Base-by-base conservation (phyloP, 176 grass and related monocot species). In the Musa schizocarpa region DNA sequence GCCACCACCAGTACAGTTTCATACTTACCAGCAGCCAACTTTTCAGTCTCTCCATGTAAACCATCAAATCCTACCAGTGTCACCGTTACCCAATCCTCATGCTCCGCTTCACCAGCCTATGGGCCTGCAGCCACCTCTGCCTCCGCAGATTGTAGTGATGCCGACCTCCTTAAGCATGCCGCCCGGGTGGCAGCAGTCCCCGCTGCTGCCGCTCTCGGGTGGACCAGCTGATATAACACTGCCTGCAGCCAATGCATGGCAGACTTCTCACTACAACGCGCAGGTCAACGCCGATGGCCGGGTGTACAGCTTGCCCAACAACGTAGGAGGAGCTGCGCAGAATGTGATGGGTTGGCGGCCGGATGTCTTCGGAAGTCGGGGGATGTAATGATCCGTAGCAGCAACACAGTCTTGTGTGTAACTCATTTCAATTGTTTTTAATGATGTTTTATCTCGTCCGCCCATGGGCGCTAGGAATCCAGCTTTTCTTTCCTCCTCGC, bases 141-240 rank as follows among this genome's bases (percentile, higher is more conserved):
- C 50, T 1, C 68, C 67, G 50, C 67, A 71, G 11, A 21, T 71
- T 3, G 53, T 9, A 14, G 50, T 76, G 74, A 61, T 76, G 54
- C 29, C 54, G 1, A 19, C 23, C 25, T 2, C 55, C 14, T 48
- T 61, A 13, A 50, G 26, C 25, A 23, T 72, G 22, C 71, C 70
- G 29, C 70, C 68, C 55, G 57, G 53, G 13, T 83, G 83, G 85
- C 48, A 80, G 27, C 56, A 65, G 2, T 78, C 65, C 68, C 71
- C 52, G 1, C 82, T 84, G 85, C 87, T 75, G 79, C 82, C 83
- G 27, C 73, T 61, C 9, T 76, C 75, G 13, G 78, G 75, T 8
- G 75, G 11, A 7, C 53, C 51, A 25, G 76, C 54, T 1, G 22
- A 55, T n/a, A 27, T 43, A 0, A 51, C 55, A 5, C 23, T 68